Percentiles rank a stretch among this genome's conserved stretches.
Conservation (phyloP, 2,329 filamentous ascomycete species). For the Fonsecaea pedrosoi region DNA sequence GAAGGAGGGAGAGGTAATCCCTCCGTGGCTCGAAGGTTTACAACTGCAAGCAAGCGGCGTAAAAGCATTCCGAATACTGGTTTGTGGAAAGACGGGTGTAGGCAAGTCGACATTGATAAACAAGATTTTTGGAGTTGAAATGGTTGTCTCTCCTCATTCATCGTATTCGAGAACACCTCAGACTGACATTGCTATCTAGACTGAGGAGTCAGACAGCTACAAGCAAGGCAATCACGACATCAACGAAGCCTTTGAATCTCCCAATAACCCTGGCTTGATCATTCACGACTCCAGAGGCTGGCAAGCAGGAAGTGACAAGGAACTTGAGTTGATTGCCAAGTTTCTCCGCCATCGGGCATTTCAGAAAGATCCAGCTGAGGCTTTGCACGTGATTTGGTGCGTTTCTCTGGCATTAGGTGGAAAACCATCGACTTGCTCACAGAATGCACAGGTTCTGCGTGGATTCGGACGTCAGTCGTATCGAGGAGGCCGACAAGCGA, state of each 20-base stretch:
- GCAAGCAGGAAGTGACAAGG: conserved; percentile 45
- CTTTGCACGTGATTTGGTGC: conserved; percentile 45
- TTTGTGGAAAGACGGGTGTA: conserved; percentile 46
- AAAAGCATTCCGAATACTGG: conserved; percentile 45
- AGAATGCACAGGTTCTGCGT: conserved; percentile 44
- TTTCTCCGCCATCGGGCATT: conserved; percentile 45
- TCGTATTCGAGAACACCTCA: conserved; percentile 39
- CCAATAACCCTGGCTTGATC: conserved; percentile 46
- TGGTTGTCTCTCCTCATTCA: conserved; percentile 36
- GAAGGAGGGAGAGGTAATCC: conserved; percentile 39
- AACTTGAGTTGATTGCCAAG: conserved; percentile 43
- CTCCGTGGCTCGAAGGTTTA: conserved; percentile 41
- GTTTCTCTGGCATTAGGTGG: conserved; percentile 2
- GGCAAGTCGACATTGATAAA: conserved; percentile 46
- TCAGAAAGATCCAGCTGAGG: conserved; percentile 42
- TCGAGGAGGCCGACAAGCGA: conserved; percentile 45
- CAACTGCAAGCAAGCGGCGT: conserved; percentile 39
- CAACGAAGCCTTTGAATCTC: conserved; percentile 43
- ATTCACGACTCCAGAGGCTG: conserved; percentile 48
- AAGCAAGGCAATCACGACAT: conserved; percentile 45
- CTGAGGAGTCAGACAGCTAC: conserved; percentile 40
- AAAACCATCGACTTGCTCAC: conserved; percentile 1
- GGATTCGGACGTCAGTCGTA: conserved; percentile 45
- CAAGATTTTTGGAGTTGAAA: conserved; percentile 45
- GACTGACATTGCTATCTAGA: conserved; percentile 20